A percentile compares a stretch with the other conserved stretches of the same genome.
phyloP scores from a whole-genome alignment of 208 protist species.

The Acanthamoeba triangularis region DNA sequence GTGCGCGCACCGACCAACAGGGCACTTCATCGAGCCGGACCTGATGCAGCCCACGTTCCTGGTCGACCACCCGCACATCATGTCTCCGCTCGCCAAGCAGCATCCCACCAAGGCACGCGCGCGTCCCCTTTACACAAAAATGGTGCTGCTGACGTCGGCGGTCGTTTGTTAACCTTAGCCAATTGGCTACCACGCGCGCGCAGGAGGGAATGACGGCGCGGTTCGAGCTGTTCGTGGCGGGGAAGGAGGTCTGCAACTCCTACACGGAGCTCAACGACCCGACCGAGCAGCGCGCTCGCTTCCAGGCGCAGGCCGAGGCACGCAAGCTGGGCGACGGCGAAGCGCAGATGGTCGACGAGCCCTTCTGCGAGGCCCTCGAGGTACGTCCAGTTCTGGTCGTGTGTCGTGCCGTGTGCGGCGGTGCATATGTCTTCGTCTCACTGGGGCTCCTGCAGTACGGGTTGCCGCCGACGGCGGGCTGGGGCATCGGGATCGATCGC shows the following conservation, averaged over 20 bases:
- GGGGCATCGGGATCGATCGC: no score
- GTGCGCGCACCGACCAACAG: no score
- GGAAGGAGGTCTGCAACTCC: conserved; percentile 97
- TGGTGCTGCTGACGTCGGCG: not conserved
- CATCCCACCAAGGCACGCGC: conserved; percentile 27
- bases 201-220: conserved; percentile 94
- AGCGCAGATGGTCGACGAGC: conserved; percentile 98
- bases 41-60: conserved; percentile 97
- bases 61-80: conserved; percentile 94
- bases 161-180: no score
- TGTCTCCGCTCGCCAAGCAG: conserved; percentile 81
- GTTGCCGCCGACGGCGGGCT: no score
- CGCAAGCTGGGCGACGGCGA: conserved; percentile 97
- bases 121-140: no score
- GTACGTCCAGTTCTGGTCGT: no score
- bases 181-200: conserved; percentile 93
- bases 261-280: conserved; percentile 98
- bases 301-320: conserved; percentile 83
- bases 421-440: no score
- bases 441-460: no score
- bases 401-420: no score
- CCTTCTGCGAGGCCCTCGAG: conserved; percentile 98
- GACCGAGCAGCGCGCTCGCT: conserved; percentile 96
- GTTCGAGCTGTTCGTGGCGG: conserved; percentile 98
- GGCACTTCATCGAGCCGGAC: conserved; percentile 95